Evolutionary conservation across 345 rosid genomes (phyloP).

Genomic region (Melaleuca alternifolia): DNA sequence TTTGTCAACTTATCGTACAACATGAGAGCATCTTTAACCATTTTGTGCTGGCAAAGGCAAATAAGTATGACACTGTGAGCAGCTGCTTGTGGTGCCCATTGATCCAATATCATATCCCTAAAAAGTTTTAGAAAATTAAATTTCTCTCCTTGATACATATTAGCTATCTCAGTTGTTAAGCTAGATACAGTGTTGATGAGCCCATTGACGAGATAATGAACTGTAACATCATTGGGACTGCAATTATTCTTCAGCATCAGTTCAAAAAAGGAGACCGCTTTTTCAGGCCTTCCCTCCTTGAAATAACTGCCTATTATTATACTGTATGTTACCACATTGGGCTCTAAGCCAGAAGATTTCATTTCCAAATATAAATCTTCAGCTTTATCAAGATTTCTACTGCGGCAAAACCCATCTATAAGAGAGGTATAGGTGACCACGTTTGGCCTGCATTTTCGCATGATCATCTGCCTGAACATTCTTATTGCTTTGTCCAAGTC

Average conservation of each 20-base stretch:
- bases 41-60: conserved; percentile 54
- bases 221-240: conserved; percentile 61
- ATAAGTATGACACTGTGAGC: conserved; percentile 49
- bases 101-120: conserved; percentile 47
- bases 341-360: conserved; percentile 43
- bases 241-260: conserved; percentile 57
- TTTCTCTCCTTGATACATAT: conserved; percentile 14
- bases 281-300: conserved; percentile 49
- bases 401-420: conserved; percentile 58
- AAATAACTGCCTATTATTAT: conserved; percentile 51
- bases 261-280: conserved; percentile 61
- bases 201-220: conserved; percentile 61
- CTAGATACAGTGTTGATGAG: conserved; percentile 26
- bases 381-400: conserved; percentile 43
- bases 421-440: conserved; percentile 70
- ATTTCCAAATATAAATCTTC: conserved; percentile 53
- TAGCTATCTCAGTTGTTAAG: conserved; percentile 1
- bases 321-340: conserved; percentile 78
- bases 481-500: conserved; percentile 44
- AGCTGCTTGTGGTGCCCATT: conserved; percentile 42
- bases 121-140: conserved; percentile 40
- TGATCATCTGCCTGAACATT: conserved; percentile 49
- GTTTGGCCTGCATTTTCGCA: conserved; percentile 58
- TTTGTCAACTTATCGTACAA: conserved; percentile 38
- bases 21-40: conserved; percentile 52